phyloP scores from a whole-genome alignment of 2,329 filamentous ascomycete species.

The Alternaria gansuensis region DNA sequence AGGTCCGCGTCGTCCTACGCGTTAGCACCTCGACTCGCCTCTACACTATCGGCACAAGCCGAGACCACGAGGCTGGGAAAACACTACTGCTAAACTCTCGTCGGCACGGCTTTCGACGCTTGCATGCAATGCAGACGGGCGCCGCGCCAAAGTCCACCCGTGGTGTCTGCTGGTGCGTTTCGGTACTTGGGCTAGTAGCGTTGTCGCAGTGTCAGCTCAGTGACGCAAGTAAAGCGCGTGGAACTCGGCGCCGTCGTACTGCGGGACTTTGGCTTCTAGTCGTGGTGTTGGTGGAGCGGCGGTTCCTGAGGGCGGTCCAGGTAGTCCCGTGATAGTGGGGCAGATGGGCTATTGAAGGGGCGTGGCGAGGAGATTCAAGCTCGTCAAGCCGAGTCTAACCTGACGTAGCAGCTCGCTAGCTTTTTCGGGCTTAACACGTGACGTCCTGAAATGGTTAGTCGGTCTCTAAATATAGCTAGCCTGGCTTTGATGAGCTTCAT shows the following conservation, averaged over 20 bases:
- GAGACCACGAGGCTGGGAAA: background rate
- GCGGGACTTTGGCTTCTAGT: background rate
- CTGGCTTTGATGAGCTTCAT: no score
- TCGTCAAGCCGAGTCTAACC: no score
- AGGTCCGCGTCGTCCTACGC: background rate
- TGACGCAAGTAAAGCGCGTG: constrained; percentile 3
- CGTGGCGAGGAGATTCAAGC: background rate
- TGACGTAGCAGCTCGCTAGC: no score
- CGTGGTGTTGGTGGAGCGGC: background rate
- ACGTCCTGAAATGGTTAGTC: no score
- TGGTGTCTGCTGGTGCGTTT: constrained; percentile 9
- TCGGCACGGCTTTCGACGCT: background rate
- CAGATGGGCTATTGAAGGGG: background rate
- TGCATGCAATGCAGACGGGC: background rate
- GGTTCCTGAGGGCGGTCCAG: background rate
- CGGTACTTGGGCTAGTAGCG: constrained; percentile 6
- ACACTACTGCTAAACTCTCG: background rate
- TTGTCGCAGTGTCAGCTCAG: background rate
- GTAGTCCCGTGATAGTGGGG: constrained; percentile 7
- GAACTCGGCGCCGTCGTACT: constrained; percentile 1
- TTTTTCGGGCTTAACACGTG: no score
- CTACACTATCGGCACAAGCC: background rate
- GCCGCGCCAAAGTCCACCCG: background rate
- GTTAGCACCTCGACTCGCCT: background rate
- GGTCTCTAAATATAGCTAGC: no score